A percentile compares a stretch with the other conserved stretches of the same genome.
Evolutionary conservation across 768 basidiomycete species (phyloP).

Genomic region (Lenzites betulinus): DNA sequence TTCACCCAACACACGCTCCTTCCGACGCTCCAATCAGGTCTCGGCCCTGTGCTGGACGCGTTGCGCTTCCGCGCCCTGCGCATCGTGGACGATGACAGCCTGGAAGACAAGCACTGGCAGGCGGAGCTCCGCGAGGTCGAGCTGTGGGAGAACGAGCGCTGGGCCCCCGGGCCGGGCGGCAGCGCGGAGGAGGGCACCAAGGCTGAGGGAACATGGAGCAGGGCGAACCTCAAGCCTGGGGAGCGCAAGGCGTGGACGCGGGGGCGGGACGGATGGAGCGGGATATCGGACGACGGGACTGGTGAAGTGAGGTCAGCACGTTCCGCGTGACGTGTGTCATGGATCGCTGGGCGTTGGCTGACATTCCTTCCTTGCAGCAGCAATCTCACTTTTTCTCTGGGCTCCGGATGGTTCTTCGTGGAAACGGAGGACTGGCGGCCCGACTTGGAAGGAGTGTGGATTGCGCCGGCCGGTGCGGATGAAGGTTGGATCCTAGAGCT

Average conservation of each 20-base stretch:
- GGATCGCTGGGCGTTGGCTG: conserved; percentile 11
- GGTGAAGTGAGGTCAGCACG: conserved; percentile 65
- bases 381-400: conserved; percentile 79
- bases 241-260: conserved; percentile 73
- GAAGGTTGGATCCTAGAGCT: conserved; percentile 30
- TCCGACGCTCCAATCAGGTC: conserved; percentile 33
- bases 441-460: conserved; percentile 64
- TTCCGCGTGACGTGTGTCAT: neutral
- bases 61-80: conserved; percentile 28
- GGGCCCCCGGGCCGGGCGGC: conserved; percentile 26
- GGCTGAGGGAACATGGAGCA: conserved; percentile 39
- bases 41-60: conserved; percentile 19
- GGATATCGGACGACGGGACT: conserved; percentile 43
- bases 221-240: conserved; percentile 35
- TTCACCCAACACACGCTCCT: conserved; percentile 33
- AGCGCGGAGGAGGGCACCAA: conserved; percentile 20
- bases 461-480: conserved; percentile 37
- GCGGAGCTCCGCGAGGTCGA: conserved; percentile 69
- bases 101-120: conserved; percentile 65
- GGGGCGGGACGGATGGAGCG: conserved; percentile 71
- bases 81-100: conserved; percentile 62
- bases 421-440: conserved; percentile 78
- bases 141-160: conserved; percentile 82
- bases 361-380: conserved; percentile 48
- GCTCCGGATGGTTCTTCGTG: conserved; percentile 72